Evolutionary conservation across 371 early-diverging fungal species (phyloP), one percentile per base, ranked within the genome.

Genomic region (Circinella umbellata): DNA sequence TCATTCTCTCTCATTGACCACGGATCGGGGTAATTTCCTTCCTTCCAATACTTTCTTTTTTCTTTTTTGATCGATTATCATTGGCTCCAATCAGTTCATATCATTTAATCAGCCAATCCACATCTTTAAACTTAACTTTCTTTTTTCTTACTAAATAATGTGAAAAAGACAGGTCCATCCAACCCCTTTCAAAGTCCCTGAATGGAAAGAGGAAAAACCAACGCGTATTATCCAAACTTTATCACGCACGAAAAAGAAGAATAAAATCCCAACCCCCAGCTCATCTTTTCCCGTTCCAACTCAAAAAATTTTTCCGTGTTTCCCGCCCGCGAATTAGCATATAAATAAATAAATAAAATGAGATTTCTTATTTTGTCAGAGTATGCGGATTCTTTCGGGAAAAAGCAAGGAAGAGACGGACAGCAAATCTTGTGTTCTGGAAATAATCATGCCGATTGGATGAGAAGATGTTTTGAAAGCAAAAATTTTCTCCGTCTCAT

Each of bases 391-490:
- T 35, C 54, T 48, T 59, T 46, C 70, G 70, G 70, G 64, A 70
- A 70, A 70, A 70, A 18, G 35, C 34, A 60, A 42, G 61, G 55
- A 60, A 65, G 65, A 62, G 57, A 37, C 63, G 47, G 49, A 51
- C 46, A 13, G 18, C 17, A 49, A 18, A 37, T 49, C 18, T 67
- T 59, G 35, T 67, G 61, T 42, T 42, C 4, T 14, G 51, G 34
- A 18, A 35, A 15, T 20, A 69, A 70, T 70, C 70, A 70, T 70
- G 70, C 70, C 70, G 70, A 70, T 70, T 70, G 65, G 70, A 62
- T 69, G 59, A 54, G 35, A 37, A 13, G 8, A 14, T 37, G 10
- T 35, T 35, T 9, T 8, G 27, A 35, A 18, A 34, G 1, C n/a
- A 14, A 54, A 20, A 5, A 10, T 34, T 57, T 34, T 57, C 57